Percentiles rank a stretch among this genome's conserved stretches.
These are phyloP conservation scores for Plectosphaerella cucumerina DNA, from an alignment of 2,329 filamentous ascomycete species.

Conservation along the genomic window DNA sequence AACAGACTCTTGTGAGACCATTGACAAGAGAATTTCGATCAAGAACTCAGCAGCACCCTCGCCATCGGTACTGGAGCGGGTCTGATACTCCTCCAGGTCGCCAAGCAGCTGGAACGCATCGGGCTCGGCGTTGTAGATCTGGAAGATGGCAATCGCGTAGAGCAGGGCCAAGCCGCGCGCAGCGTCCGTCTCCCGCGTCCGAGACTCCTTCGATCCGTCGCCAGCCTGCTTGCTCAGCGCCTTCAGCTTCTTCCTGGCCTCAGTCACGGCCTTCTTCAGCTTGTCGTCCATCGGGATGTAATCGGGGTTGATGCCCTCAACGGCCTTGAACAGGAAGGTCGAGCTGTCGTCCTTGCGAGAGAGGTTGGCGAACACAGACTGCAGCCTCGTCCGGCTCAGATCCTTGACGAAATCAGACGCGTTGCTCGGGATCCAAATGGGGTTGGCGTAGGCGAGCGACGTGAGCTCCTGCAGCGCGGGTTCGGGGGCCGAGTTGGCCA, in stretches of 20 bases:
- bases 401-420: conserved; percentile 31
- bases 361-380: conserved; percentile 54
- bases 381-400: conserved; percentile 52
- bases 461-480: conserved; percentile 48
- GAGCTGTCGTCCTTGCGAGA: conserved; percentile 50
- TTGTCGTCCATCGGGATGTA: conserved; percentile 52
- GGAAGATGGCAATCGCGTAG: conserved; percentile 78
- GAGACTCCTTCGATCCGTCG: conserved; percentile 16
- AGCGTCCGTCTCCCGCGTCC: conserved; percentile 31
- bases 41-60: conserved; percentile 63
- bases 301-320: conserved; percentile 48
- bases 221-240: conserved; percentile 42
- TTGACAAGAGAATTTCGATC: conserved; percentile 85
- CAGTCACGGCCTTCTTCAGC: conserved; percentile 46
- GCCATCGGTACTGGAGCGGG: conserved; percentile 56
- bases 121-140: conserved; percentile 84
- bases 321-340: conserved; percentile 47
- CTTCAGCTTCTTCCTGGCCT: conserved; percentile 47
- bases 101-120: conserved; percentile 80
- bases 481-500: conserved; percentile 34
- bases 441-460: conserved; percentile 49
- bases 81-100: conserved; percentile 74
- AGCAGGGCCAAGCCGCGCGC: conserved; percentile 71
- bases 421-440: conserved; percentile 21
- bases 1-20: conserved; percentile 79